Conservation (phyloP, 495 filamentous ascomycete genomes). For the Extremus antarcticus region DNA sequence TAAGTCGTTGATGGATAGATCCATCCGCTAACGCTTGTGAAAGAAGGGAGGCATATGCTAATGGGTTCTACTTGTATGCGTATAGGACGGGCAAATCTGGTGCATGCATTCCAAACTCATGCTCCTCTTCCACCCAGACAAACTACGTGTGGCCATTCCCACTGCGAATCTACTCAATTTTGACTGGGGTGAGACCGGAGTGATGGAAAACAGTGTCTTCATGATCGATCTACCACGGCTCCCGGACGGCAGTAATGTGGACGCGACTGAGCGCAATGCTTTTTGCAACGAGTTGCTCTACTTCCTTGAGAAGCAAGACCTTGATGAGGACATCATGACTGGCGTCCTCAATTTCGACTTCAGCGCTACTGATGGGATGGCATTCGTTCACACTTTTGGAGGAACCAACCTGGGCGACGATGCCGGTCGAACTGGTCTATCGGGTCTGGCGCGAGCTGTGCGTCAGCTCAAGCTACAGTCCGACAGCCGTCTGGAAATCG, state of each 20-base stretch:
- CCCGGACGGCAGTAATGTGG: conserved; percentile 22
- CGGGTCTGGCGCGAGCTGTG: conserved; percentile 55
- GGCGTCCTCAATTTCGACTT: conserved; percentile 66
- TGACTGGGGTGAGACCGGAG: conserved; percentile 72
- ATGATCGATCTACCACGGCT: conserved; percentile 70
- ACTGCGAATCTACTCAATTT: conserved; percentile 68
- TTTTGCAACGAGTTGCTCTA: conserved; percentile 63
- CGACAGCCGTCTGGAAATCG: conserved; percentile 18
- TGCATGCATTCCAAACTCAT: conserved; percentile 88
- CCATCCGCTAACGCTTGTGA: no score
- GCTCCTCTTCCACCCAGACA: conserved; percentile 57
- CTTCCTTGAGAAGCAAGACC: conserved; percentile 57
- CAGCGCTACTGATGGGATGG: conserved; percentile 49
- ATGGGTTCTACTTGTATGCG: no score
- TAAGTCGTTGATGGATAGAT: no score
- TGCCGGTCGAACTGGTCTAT: conserved; percentile 56
- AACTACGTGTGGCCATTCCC: conserved; percentile 67
- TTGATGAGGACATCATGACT: conserved; percentile 50
- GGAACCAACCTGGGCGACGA: conserved; percentile 39
- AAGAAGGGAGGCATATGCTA: no score
- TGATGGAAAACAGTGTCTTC: conserved; percentile 80
- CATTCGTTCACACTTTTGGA: conserved; percentile 72
- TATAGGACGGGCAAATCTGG: conserved; percentile 46
- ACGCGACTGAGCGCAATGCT: conserved; percentile 34
- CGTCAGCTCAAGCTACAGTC: conserved; percentile 41